Conservation (phyloP, 495 filamentous ascomycete species). For the Platismatia glauca region DNA sequence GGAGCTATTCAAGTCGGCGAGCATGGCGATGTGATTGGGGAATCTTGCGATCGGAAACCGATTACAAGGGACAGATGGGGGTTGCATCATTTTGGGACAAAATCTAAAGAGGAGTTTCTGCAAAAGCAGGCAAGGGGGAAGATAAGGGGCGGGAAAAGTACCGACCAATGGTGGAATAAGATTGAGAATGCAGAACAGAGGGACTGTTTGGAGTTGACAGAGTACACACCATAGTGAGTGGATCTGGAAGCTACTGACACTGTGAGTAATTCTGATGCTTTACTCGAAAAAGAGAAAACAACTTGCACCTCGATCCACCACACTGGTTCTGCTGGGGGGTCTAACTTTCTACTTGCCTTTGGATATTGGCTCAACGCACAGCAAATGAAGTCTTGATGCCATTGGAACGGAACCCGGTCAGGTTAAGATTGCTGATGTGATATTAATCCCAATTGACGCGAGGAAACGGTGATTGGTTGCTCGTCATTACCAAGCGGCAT, state of each 20-base stretch:
- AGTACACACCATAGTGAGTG: not conserved
- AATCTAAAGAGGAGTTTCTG: conserved; percentile 6
- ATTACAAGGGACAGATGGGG: not conserved
- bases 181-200: conserved; percentile 1
- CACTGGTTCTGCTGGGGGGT: no score
- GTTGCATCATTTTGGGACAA: not conserved
- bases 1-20: not conserved
- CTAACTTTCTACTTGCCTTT: no score
- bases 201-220: not conserved
- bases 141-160: not conserved
- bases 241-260: not conserved
- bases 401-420: no score
- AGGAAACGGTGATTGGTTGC: no score
- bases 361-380: no score
- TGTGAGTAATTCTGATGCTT: not conserved
- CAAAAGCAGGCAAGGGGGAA: conserved; percentile 8
- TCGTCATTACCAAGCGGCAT: no score
- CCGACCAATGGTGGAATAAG: not conserved
- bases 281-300: no score
- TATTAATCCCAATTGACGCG: no score
- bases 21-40: not conserved
- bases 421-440: no score
- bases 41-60: not conserved
- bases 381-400: no score
- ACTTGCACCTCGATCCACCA: no score